Conservation (phyloP, 768 basidiomycete species). For the Amanita rubescens region DNA sequence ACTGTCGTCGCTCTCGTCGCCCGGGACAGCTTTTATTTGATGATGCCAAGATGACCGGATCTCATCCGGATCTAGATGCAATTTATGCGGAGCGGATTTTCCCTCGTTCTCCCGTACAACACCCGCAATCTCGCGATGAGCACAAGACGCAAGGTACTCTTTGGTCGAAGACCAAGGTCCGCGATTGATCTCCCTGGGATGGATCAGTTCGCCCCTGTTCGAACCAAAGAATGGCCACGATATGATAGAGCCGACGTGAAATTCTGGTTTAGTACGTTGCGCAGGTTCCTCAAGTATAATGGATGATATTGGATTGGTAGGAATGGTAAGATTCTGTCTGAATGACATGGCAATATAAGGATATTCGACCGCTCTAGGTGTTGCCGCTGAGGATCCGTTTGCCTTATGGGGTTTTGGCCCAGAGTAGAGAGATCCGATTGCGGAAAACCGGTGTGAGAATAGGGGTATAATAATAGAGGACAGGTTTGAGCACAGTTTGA, state of each 20-base stretch:
- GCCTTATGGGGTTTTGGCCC: conserved; percentile 32
- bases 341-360: conserved; percentile 34
- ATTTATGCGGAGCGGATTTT: conserved; percentile 61
- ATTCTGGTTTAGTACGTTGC: conserved; percentile 22
- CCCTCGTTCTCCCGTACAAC: conserved; percentile 76
- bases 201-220: conserved; percentile 63
- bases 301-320: conserved; percentile 18
- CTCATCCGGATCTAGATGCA: conserved; percentile 79
- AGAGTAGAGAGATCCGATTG: conserved; percentile 69
- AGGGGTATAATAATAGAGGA: conserved; percentile 63
- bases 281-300: conserved; percentile 15
- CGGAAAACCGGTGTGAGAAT: conserved; percentile 69
- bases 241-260: conserved; percentile 73
- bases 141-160: conserved; percentile 60
- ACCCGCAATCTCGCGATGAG: conserved; percentile 62
- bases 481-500: conserved; percentile 58
- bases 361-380: conserved; percentile 36
- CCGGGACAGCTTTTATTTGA: conserved; percentile 56
- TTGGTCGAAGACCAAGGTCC: conserved; percentile 65
- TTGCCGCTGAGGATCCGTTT: conserved; percentile 25
- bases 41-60: conserved; percentile 67
- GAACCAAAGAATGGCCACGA: conserved; percentile 92
- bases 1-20: conserved; percentile 67
- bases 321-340: conserved; percentile 16
- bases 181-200: conserved; percentile 66